Base-by-base conservation (phyloP, 2,329 filamentous ascomycete species). In the Microcera coccophila region DNA sequence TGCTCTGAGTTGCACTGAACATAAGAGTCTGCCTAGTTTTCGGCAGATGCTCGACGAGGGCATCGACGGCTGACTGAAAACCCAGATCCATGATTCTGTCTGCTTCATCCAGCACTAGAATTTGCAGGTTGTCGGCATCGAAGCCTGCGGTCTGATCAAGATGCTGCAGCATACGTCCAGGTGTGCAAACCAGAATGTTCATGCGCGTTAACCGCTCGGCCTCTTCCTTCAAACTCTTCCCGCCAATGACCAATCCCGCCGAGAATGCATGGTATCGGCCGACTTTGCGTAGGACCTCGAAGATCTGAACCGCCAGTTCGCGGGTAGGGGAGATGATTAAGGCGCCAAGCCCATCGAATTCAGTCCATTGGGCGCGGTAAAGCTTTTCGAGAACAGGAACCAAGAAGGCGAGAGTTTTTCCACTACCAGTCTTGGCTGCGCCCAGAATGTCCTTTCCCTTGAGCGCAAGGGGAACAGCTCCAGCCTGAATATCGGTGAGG, bases 31-130 rank as follows among this genome's bases (percentile, higher is more conserved):
- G 93, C 48, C 93, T 77, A 20, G 84, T 73, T 56, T 81, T 84
- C 1, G 93, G 93, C 2, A 98, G 73, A 62, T 97, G 94, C 48
- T 95, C 90, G 20, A 98, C 70, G 38, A 98, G 86, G 1, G 93
- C 93, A 66, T 98, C 93, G 3, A 98, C 84, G 1, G 88, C 88
- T 4, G 76, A 74, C 65, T 95, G 85, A 64, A 98, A 98, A 4
- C 93, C 93, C 89, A 97, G 93, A 61, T 98, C 93, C 77, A 98
- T 82, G 60, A 96, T 96, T 29, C 93, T 81, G 65, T 98, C 93
- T 3, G 93, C 93, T 66, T 98, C 93, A 58, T 98, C 93, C 43
- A 98, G 73, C 0, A 98, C 90, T 38, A 98, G 72, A 63, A 98
- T 87, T 68, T 95, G 88, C 50, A 98, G 66, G 62, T 95, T 93